Evolutionary conservation across 106 monocot species (phyloP).

Genomic region (Allium fistulosum): DNA sequence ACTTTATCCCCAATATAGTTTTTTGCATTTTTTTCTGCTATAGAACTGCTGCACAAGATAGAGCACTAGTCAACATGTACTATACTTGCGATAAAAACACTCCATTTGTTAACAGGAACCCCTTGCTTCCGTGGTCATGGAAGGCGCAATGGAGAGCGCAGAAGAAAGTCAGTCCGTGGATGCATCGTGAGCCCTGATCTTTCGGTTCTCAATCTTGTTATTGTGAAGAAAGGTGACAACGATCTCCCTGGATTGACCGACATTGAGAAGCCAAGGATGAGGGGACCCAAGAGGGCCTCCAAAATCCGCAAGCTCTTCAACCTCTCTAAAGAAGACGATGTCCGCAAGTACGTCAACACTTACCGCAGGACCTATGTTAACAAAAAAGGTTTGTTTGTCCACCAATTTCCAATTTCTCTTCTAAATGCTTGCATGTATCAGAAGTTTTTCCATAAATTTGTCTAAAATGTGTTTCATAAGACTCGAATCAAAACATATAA

Average conservation of each 20-base stretch:
- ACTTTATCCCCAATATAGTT: too few species aligned
- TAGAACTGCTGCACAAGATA: too few species aligned
- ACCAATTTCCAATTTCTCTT: too few species aligned
- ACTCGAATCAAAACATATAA: not conserved
- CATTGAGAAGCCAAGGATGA: slow-evolving; percentile 29
- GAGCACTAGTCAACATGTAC: too few species aligned
- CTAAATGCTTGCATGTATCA: not conserved
- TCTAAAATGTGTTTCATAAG: not conserved
- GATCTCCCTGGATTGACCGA: slow-evolving; percentile 28
- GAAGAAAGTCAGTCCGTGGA: slow-evolving; percentile 28
- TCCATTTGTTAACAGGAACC: slow-evolving; percentile 8
- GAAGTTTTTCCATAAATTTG: not conserved
- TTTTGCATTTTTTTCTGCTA: too few species aligned
- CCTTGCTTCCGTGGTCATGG: slow-evolving; percentile 28
- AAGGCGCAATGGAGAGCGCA: slow-evolving; percentile 28
- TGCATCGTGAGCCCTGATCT: slow-evolving; percentile 28
- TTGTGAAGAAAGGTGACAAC: slow-evolving; percentile 30
- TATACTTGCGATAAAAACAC: not conserved
- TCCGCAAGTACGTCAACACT: slow-evolving; percentile 28
- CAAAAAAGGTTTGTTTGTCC: slow-evolving; percentile 6
- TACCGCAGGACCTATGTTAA: slow-evolving; percentile 17
- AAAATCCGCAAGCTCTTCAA: slow-evolving; percentile 31
- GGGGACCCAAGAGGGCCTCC: slow-evolving; percentile 29
- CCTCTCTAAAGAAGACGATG: slow-evolving; percentile 28
- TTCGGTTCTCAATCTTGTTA: slow-evolving; percentile 22